These are phyloP conservation scores for Yamadazyma kitorensis DNA, from an alignment of 805 yeast genomes.

Conservation along the genomic window DNA sequence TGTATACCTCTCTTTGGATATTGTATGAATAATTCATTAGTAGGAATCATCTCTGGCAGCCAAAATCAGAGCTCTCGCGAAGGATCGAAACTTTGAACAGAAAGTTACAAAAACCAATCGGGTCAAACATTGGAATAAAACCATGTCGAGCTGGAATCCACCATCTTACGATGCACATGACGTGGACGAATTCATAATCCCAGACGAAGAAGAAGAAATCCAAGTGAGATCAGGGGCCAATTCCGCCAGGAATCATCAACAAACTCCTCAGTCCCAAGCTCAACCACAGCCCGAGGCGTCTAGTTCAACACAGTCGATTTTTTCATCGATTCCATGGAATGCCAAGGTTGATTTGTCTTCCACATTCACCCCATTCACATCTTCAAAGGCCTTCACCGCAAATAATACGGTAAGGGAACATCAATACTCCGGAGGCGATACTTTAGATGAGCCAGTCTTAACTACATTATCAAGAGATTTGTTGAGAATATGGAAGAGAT, in stretches of 20 bases:
- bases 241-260: slow-evolving; percentile 3
- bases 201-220: slow-evolving; percentile 30
- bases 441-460: slow-evolving; percentile 67
- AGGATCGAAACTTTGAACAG: too few relatives aligned
- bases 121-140: too few relatives aligned
- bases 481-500: slow-evolving; percentile 31
- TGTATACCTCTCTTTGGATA: too few relatives aligned
- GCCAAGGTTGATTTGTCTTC: slow-evolving; percentile 29
- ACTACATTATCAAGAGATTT: slow-evolving; percentile 47
- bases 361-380: slow-evolving; percentile 31
- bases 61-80: too few relatives aligned
- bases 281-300: not conserved
- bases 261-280: not conserved
- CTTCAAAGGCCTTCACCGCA: slow-evolving; percentile 16
- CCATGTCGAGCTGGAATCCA: slow-evolving; percentile 8
- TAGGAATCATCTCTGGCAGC: too few relatives aligned
- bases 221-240: slow-evolving; percentile 1
- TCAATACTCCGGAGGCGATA: slow-evolving; percentile 65
- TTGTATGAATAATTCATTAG: too few relatives aligned
- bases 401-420: slow-evolving; percentile 39
- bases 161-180: slow-evolving; percentile 12
- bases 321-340: slow-evolving; percentile 11
- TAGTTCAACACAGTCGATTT: not conserved
- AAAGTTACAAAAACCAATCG: too few relatives aligned
- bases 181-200: slow-evolving; percentile 33